phyloP scores from a whole-genome alignment of 495 filamentous ascomycete species.

The Penicillium goetzii region DNA sequence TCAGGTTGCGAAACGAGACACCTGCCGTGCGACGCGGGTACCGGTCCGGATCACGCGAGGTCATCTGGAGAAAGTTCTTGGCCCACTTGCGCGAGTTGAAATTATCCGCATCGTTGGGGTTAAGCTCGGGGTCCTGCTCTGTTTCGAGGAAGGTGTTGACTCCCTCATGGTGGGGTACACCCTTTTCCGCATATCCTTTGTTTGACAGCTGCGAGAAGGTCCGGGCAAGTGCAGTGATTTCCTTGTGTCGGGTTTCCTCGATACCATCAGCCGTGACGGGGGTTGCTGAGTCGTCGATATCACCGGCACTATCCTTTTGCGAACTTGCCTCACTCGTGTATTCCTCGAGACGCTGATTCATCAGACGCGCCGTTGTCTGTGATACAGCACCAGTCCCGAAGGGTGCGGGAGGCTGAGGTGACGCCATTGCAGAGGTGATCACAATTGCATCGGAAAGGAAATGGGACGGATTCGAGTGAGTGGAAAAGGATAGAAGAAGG shows the following conservation, averaged over 20 bases:
- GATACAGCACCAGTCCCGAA: conserved; percentile 22
- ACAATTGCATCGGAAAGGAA: conserved; percentile 10
- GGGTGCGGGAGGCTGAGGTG: conserved; percentile 27
- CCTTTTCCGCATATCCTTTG: conserved; percentile 22
- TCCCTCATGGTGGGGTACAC: conserved; percentile 29
- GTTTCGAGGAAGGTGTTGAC: conserved; percentile 51
- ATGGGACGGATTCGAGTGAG: not conserved
- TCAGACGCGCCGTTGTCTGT: conserved; percentile 16
- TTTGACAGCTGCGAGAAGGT: conserved; percentile 46
- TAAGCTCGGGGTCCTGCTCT: conserved; percentile 43
- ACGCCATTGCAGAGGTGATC: conserved; percentile 12
- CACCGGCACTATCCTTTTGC: conserved; percentile 14
- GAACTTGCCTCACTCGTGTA: conserved; percentile 4
- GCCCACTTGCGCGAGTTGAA: conserved; percentile 55
- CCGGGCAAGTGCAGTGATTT: conserved; percentile 46
- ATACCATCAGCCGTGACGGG: conserved; percentile 16
- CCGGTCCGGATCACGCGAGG: conserved; percentile 44
- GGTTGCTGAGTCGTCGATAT: conserved; percentile 17
- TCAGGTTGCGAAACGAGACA: conserved; percentile 13
- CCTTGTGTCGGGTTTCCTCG: conserved; percentile 31
- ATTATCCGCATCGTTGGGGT: conserved; percentile 44
- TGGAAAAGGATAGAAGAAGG: not conserved
- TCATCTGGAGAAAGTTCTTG: conserved; percentile 46
- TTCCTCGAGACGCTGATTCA: conserved; percentile 16
- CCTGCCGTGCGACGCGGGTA: conserved; percentile 41